These are phyloP conservation scores for Yarrowia divulgata DNA, from an alignment of 805 yeast genomes.

Conservation along the genomic window DNA sequence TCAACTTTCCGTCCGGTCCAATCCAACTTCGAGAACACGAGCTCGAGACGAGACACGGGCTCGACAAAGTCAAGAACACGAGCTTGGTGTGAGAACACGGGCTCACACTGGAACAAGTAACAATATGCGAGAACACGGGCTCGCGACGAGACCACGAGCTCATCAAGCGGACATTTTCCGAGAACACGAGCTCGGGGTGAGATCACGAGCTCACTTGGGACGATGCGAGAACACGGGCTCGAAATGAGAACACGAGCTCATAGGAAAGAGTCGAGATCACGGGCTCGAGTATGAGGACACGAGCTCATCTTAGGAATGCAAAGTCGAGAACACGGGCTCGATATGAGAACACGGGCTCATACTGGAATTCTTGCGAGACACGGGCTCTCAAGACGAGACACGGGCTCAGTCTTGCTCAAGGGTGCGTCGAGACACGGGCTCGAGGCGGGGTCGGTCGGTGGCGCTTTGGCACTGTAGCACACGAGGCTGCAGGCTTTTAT, in stretches of 20 bases:
- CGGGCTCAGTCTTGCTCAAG: slow-evolving; percentile 15
- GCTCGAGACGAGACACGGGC: slow-evolving; percentile 30
- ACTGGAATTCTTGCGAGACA: slow-evolving; percentile 27
- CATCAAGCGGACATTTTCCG: slow-evolving; percentile 6
- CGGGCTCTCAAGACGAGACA: slow-evolving; percentile 31
- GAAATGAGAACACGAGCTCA: slow-evolving; percentile 26
- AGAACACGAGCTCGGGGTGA: slow-evolving; percentile 36
- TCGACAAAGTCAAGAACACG: slow-evolving; percentile 29
- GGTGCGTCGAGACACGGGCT: slow-evolving; percentile 37
- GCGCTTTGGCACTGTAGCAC: slow-evolving; percentile 28
- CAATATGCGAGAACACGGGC: slow-evolving; percentile 26
- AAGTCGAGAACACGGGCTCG: slow-evolving; percentile 37
- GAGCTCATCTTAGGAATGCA: slow-evolving; percentile 4
- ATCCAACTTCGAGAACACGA: slow-evolving; percentile 13
- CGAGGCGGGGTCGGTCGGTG: slow-evolving; percentile 34
- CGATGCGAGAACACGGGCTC: slow-evolving; percentile 35
- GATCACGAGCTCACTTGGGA: slow-evolving; percentile 27
- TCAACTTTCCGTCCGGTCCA: slow-evolving; percentile 35
- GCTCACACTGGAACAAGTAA: slow-evolving; percentile 7
- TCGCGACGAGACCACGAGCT: slow-evolving; percentile 30
- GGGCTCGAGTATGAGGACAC: slow-evolving; percentile 24
- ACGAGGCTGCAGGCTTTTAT: slow-evolving; percentile 31
- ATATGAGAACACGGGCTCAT: slow-evolving; percentile 34
- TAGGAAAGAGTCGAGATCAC: slow-evolving; percentile 33
- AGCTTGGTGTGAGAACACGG: slow-evolving; percentile 29